phyloP scores from a whole-genome alignment of 371 early-diverging fungal species.

The Mucor lusitanicus region DNA sequence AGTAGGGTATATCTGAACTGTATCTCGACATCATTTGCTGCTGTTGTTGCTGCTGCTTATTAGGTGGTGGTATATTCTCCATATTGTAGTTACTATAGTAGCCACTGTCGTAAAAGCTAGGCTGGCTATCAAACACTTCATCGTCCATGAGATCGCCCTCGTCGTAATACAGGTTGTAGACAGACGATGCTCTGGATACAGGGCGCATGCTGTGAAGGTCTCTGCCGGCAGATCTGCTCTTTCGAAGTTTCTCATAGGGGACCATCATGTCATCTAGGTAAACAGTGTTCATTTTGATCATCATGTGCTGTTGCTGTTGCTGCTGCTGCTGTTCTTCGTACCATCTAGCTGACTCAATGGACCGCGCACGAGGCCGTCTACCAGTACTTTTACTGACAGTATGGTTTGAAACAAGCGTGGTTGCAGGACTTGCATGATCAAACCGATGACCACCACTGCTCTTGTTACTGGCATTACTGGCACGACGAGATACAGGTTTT shows the following conservation, averaged over 20 bases:
- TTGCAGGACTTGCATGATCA: constrained; percentile 6
- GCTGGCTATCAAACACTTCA: background rate
- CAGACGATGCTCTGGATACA: background rate
- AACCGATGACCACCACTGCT: background rate
- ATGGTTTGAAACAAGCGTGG: background rate
- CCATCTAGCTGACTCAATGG: constrained; percentile 3
- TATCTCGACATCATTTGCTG: background rate
- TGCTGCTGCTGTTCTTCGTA: background rate
- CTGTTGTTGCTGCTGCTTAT: background rate
- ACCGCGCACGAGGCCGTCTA: constrained; percentile 1
- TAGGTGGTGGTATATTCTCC: background rate
- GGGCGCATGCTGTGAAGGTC: background rate
- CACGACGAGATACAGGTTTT: constrained; percentile 5
- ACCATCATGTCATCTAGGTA: background rate
- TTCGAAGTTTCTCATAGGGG: background rate
- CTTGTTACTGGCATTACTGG: background rate
- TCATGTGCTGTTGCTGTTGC: background rate
- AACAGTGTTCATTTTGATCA: background rate
- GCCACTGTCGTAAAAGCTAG: background rate
- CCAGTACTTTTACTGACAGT: background rate
- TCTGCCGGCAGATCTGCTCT: constrained; percentile 4
- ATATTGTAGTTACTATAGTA: background rate
- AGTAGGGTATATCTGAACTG: background rate
- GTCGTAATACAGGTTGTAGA: background rate
- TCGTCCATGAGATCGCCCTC: background rate